Conservation (phyloP, 129 eudicot genomes). For the Cynara cardunculus region DNA sequence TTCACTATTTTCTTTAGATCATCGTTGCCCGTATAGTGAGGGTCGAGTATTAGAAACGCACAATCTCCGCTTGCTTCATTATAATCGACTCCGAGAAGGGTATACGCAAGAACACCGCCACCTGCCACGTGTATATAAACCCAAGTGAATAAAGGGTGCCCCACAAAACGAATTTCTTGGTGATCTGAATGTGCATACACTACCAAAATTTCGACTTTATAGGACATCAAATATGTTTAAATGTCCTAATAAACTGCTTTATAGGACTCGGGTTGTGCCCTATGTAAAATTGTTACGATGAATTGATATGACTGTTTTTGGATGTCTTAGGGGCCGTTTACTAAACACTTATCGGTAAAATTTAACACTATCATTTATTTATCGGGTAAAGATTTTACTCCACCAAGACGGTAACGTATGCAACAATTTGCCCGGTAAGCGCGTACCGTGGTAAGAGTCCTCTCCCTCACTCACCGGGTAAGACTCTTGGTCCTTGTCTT, state of each 20-base stretch:
- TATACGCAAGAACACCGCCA: slow-evolving; percentile 98
- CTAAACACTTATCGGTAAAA: no score
- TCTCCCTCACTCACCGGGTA: no score
- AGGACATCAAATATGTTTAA: neutral
- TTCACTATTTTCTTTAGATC: slow-evolving; percentile 83
- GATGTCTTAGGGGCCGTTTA: neutral
- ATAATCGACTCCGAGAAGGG: slow-evolving; percentile 91
- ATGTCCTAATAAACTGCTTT: neutral
- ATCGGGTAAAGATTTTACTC: no score
- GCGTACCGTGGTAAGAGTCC: no score
- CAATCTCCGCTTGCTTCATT: slow-evolving; percentile 88
- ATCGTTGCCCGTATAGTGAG: slow-evolving; percentile 88
- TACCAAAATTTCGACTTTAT: neutral
- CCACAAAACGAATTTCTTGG: neutral
- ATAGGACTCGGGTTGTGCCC: neutral
- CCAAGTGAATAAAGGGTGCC: neutral
- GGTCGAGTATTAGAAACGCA: slow-evolving; percentile 93
- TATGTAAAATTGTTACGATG: neutral
- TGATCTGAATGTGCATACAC: neutral
- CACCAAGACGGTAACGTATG: no score
- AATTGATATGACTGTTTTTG: neutral
- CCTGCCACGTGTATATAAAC: slow-evolving; percentile 44
- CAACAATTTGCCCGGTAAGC: no score
- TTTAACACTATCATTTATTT: no score
- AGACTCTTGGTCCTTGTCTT: no score